Conservation (phyloP, 805 yeast species). For the Saccharomycopsis javanensis region DNA sequence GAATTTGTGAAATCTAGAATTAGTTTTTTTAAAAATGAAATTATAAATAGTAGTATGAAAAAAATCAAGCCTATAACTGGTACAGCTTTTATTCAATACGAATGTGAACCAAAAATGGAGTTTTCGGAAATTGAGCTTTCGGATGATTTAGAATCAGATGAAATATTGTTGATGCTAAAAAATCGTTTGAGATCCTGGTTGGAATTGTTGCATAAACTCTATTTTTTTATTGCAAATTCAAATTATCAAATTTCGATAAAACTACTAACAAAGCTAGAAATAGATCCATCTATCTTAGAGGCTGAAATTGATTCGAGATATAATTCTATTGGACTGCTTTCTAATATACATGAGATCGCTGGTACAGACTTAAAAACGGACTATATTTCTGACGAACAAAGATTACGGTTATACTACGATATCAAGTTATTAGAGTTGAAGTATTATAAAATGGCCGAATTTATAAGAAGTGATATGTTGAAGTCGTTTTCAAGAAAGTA, state of each 20-base stretch:
- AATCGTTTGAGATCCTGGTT: conserved; percentile 38
- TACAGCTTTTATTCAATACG: background rate
- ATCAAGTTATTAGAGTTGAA: conserved; percentile 39
- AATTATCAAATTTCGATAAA: conserved; percentile 44
- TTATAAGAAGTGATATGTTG: conserved; percentile 42
- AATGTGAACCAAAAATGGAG: conserved; percentile 7
- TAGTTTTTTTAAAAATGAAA: conserved; percentile 20
- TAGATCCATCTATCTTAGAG: conserved; percentile 17
- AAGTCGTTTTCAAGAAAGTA: conserved; percentile 31
- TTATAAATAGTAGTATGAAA: background rate
- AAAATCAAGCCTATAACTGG: conserved; percentile 11
- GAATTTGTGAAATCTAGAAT: conserved; percentile 16
- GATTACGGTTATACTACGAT: conserved; percentile 22
- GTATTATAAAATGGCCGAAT: conserved; percentile 54
- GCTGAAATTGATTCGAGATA: conserved; percentile 3
- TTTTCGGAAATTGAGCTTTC: conserved; percentile 12
- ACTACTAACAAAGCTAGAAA: conserved; percentile 1
- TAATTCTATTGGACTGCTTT: background rate
- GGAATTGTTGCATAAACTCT: conserved; percentile 63
- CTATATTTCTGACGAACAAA: conserved; percentile 25
- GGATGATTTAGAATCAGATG: conserved; percentile 23
- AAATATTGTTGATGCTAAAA: conserved; percentile 17
- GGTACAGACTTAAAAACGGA: conserved; percentile 13
- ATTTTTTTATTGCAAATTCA: conserved; percentile 68
- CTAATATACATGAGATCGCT: background rate